Evolutionary conservation across 1,139 yeast genomes (phyloP), one percentile per base, ranked within the genome.

Genomic region (Blastobotrys proliferans): DNA sequence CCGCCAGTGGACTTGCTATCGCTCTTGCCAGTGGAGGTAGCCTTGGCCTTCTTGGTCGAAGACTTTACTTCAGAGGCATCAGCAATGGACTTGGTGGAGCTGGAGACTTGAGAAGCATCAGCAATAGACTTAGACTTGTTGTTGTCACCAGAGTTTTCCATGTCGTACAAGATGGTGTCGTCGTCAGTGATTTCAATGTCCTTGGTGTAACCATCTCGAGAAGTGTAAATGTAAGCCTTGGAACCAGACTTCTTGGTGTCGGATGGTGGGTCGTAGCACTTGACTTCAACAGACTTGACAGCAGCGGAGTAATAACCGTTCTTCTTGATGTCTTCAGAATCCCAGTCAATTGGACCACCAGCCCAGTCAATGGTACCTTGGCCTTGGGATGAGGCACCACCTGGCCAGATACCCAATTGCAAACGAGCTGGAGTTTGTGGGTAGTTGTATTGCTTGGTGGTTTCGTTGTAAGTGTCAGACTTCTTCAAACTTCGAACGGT

Each of bases 351-450:
- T 11, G 57, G 67, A 61, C 97, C 97, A 62, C 97, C 97, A 33
- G 97, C 95, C 97, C 97, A 90, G 53, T 76, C 83, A 52, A 81
- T 73, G 24, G 97, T 90, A 63, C 97, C 97, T 39, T 69, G 64
- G 32, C 79, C 81, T 60, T 77, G 77, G 41, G 70, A 55, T 18
- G 78, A 66, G 51, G 70, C 76, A 50, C 97, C 97, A 64, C 85
- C 97, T 9, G 97, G 96, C 97, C 97, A 90, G 51, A 90, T 63
- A 9, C 95, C 87, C 44, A 86, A 68, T 67, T 90, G 95, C 47
- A 90, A 67, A 60, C 95, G 77, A 43, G 92, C 72, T 3, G 97
- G 97, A 6, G 97, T 87, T 67, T 86, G 94, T 17, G 97, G 97
- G 69, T 61, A 90, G 48, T 67, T 65, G 68, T 79, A 85, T 18